Base-by-base conservation (phyloP, 371 early-diverging fungal genomes). In the Sporodiniella umbellata region DNA sequence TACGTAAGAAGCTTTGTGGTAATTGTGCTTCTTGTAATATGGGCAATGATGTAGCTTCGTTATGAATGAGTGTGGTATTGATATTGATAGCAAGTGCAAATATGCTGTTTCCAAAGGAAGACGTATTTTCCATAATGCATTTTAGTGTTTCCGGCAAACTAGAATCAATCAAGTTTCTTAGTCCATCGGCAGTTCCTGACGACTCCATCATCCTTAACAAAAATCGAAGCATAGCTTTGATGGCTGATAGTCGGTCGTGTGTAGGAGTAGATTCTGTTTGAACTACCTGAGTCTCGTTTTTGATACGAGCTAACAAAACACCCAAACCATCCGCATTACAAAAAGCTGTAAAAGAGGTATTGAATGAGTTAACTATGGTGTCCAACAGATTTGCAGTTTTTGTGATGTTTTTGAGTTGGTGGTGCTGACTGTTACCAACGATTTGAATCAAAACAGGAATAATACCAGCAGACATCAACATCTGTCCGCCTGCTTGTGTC, bases 1-100 rank as follows among this genome's bases (percentile, higher is more conserved):
- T 79, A 3, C 72, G 68, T 23, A 97, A 72, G 60, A 98, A 87
- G 1, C 84, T 78, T 43, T 94, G 88, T 1, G 96, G 95, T 24
- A 97, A 64, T 35, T 84, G 77, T 4, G 84, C 77, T 66, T 98
- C 98, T 66, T 98, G 98, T 33, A 98, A 71, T 45, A 98, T 91
- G 1, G 90, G 59, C 15, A 98, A 69, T 3, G 86, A 89, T 0
- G 97, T 96, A 0, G 99, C 97, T 54, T 98, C 99, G 58, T 94
- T 96, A 66, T 98, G 97, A 33, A 98, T 91, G 54, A 98, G 90
- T 6, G 93, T 94, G 0, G 97, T 85, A 81, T 90, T 90, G 22
- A 96, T 86, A 60, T 95, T 93, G 58, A 92, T 85, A 0, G 93
- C 92, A 39, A 85, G 70, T 2, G 87, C 85, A 53, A 84, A 88